Conservation (phyloP, 495 filamentous ascomycete genomes). For the Neurospora sp. region DNA sequence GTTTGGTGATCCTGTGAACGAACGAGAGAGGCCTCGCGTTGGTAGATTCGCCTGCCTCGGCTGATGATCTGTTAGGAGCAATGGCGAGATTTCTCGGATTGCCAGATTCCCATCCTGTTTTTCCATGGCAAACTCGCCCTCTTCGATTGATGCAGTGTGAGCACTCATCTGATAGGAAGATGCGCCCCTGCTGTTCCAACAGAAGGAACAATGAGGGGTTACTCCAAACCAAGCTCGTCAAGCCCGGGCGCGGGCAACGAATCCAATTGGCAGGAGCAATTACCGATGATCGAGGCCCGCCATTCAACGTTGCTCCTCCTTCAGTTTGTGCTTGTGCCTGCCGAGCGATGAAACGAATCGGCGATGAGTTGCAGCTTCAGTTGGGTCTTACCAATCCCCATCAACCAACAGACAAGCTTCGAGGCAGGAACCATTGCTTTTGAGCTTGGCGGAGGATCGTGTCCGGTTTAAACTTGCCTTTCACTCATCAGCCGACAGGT, state of each 20-base stretch:
- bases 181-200: not conserved
- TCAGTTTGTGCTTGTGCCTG: not conserved
- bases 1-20: not conserved
- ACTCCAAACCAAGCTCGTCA: not conserved
- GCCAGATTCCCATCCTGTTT: not conserved
- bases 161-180: not conserved
- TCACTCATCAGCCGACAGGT: not conserved
- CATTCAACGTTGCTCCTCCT: not conserved
- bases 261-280: not conserved
- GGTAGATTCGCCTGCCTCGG: not conserved
- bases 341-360: not conserved
- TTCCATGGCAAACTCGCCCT: not conserved
- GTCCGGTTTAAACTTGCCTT: not conserved
- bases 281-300: not conserved
- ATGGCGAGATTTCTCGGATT: not conserved
- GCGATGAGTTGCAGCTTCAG: not conserved
- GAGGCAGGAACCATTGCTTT: not conserved
- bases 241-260: not conserved
- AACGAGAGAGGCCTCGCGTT: not conserved
- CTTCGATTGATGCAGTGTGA: not conserved
- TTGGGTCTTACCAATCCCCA: not conserved
- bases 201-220: not conserved
- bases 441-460: not conserved
- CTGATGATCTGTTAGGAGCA: not conserved
- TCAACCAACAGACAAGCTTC: not conserved